Evolutionary conservation across 169 alveolate genomes (phyloP), one percentile per base, ranked within the genome.

Genomic region (Plasmodium ovale): DNA sequence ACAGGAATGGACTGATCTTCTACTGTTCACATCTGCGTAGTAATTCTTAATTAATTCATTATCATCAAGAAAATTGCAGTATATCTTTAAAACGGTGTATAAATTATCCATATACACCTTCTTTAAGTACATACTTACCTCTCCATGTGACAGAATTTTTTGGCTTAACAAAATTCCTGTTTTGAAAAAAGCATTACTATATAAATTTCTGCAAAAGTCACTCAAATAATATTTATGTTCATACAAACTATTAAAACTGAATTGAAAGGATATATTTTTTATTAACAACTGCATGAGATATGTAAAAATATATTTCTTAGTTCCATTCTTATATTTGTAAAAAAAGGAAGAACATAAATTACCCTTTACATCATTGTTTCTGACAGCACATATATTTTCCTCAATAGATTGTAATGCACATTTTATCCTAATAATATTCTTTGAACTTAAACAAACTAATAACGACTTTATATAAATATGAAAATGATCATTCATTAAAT

Each of bases 401-500:
- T 82, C 90, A 7, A 82, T 37, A 3, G 84, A 21, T 53, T 82
- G 49, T 58, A 82, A 56, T 9, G 90, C 90, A 49, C 31, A 47
- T 37, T 33, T 64, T 29, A 82, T 65, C 19, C 51, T 82, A 23
- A 33, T 51, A 4, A 82, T 51, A 51, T 67, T 53, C 35, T 82
- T 82, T 7, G 84, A 82, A 27, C 44, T 56, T 54, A 82, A 59
- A 53, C 90, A 82, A 54, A 82, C 53, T 65, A 82, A 56, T 70
- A 82, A 82, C 0, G 84, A 82, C 29, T 82, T 82, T 29, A 82
- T 5, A 39, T 82, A 82, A 9, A 82, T 35, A 59, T 82, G 59
- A 82, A 82, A 82, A 53, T 56, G 58, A 19, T 67, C 60, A 23
- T 82, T 64, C 64, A 69, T 33, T 42, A 82, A 82, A 42, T 67